A percentile compares a stretch with the other conserved stretches of the same genome.
phyloP scores from a whole-genome alignment of 768 basidiomycete species.

The Lactifluus subvellereus region DNA sequence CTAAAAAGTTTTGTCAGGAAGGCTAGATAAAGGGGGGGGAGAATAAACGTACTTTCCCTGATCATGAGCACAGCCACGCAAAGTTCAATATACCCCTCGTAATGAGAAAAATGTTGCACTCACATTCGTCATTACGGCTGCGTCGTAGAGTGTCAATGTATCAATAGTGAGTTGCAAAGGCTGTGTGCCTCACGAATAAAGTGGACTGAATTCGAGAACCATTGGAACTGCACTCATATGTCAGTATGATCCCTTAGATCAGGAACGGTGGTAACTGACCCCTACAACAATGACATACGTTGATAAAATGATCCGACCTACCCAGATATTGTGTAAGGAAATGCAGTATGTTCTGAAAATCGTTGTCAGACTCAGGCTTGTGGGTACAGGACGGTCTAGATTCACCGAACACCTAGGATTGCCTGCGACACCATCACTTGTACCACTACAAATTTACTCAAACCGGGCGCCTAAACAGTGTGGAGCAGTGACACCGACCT shows the following conservation, averaged over 20 bases:
- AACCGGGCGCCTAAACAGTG: not conserved
- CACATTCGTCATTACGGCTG: slow-evolving; percentile 3
- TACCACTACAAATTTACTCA: slow-evolving; percentile 38
- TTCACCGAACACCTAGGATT: no score
- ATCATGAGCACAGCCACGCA: not conserved
- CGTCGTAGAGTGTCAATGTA: slow-evolving; percentile 15
- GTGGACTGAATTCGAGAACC: slow-evolving; percentile 48
- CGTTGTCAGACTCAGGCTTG: slow-evolving; percentile 42
- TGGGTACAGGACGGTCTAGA: no score
- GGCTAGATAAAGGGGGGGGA: not conserved
- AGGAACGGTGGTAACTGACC: slow-evolving; percentile 34
- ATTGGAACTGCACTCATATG: slow-evolving; percentile 40
- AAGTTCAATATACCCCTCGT: not conserved
- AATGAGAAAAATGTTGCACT: not conserved
- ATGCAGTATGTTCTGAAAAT: slow-evolving; percentile 49
- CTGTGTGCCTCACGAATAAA: slow-evolving; percentile 40
- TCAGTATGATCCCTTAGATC: slow-evolving; percentile 21
- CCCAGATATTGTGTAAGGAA: slow-evolving; percentile 38
- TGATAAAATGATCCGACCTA: slow-evolving; percentile 38
- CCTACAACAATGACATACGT: slow-evolving; percentile 38
- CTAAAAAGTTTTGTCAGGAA: slow-evolving; percentile 31
- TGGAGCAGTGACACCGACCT: slow-evolving; percentile 35
- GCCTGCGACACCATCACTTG: slow-evolving; percentile 30
- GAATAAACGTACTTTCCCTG: slow-evolving; percentile 34
- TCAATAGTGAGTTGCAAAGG: not conserved